Conservation (phyloP, 108 stramenopile genomes). For the Conticribra weissflogii region DNA sequence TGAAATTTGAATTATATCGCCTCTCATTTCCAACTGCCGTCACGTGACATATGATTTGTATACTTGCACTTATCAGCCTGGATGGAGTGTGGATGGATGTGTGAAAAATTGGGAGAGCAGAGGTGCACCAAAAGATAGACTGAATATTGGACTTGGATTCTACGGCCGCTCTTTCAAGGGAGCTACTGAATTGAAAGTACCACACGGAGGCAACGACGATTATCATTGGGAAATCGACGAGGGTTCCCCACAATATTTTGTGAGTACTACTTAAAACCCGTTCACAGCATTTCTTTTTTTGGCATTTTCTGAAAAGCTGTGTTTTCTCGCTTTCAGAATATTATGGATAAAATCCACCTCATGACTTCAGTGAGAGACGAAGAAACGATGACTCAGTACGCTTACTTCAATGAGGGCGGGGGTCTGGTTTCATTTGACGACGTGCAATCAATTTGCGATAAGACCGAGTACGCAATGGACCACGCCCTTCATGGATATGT, state of each 20-base stretch:
- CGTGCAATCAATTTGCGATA: constrained; percentile 20
- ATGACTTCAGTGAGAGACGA: constrained; percentile 38
- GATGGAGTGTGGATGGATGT: constrained; percentile 42
- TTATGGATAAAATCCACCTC: constrained; percentile 18
- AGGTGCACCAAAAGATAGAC: constrained; percentile 27
- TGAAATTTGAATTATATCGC: too few species aligned
- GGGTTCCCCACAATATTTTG: constrained; percentile 40
- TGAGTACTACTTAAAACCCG: constrained; percentile 3
- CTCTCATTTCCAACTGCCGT: too few species aligned
- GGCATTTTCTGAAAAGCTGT: not conserved
- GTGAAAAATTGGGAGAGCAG: constrained; percentile 23
- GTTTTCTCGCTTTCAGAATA: not conserved
- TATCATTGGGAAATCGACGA: constrained; percentile 22
- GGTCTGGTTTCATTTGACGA: constrained; percentile 36
- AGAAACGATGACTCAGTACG: constrained; percentile 23
- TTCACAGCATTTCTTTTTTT: not conserved
- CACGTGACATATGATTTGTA: too few species aligned
- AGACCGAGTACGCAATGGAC: constrained; percentile 19
- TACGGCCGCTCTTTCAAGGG: constrained; percentile 29
- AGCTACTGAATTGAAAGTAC: constrained; percentile 4
- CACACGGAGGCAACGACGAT: constrained; percentile 20
- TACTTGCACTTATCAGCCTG: constrained; percentile 19
- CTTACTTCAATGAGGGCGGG: constrained; percentile 22
- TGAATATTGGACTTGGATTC: constrained; percentile 34
- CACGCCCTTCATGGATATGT: constrained; percentile 21